Evolutionary conservation across 2,329 filamentous ascomycete species (phyloP), one percentile per base, ranked within the genome.

Genomic region (Diaporthe vexans): DNA sequence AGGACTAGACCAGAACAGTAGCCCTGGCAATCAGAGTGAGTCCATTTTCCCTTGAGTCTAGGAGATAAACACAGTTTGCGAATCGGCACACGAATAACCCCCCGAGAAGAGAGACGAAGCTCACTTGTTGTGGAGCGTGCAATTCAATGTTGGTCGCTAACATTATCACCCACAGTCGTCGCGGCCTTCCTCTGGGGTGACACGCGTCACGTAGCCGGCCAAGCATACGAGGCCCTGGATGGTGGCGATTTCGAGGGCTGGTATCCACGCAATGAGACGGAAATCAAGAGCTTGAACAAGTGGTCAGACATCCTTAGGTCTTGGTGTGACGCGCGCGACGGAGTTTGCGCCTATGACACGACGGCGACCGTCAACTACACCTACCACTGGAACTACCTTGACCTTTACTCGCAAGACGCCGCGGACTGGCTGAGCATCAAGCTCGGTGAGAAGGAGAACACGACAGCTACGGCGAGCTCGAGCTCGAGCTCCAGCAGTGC

Each of bases 331-430:
- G 74, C 76, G 11, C 80, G 80, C 17, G 84, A 85, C 72, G 83
- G 83, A 6, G 81, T 84, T 73, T 86, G 84, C 76, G 84, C 83
- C n/a, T 79, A 79, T 29, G 76, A 82, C 35, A 78, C 76, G 6
- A 79, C 80, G 3, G 79, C 79, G 19, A 37, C 19, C 0, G 46
- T 65, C 70, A 61, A 72, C 29, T 68, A 68, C 63, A 61, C 54
- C 15, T 79, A 79, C 21, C 83, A 85, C 73, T 78, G 82, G 26
- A 83, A 83, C 76, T 85, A 85, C 74, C 84, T 84, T 72, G 79
- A 84, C 29, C 58, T 82, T 21, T 81, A 79, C 76, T 78, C 74
- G 56, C 58, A 76, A 19, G 76, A 78, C 21, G 77, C 76, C 35
- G 78, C 79, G 57, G 70, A 76, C 43, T 78, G 70, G 71, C 54